phyloP scores from a whole-genome alignment of 495 filamentous ascomycete genomes.

The Entonaema liquescens region DNA sequence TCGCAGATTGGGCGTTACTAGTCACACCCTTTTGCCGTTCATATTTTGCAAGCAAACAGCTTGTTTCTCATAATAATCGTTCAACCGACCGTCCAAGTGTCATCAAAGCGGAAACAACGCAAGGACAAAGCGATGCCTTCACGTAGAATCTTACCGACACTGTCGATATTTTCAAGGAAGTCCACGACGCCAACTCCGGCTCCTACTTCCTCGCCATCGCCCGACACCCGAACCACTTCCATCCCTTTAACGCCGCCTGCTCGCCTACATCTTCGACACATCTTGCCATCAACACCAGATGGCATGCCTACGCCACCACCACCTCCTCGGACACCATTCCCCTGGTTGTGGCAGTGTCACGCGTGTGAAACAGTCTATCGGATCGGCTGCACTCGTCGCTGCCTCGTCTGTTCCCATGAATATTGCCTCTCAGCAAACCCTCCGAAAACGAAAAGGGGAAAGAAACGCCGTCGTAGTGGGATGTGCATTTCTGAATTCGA shows the following conservation, averaged over 20 bases:
- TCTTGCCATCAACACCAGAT: slow-evolving; percentile 39
- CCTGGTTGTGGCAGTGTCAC: slow-evolving; percentile 60
- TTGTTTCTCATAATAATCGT: slow-evolving; percentile 9
- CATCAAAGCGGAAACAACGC: slow-evolving; percentile 1
- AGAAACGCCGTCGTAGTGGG: slow-evolving; percentile 27
- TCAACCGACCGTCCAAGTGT: slow-evolving; percentile 14
- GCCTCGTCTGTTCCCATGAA: slow-evolving; percentile 54
- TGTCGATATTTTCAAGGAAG: slow-evolving; percentile 26
- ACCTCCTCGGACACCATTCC: slow-evolving; percentile 43
- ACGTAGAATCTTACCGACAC: slow-evolving; percentile 30
- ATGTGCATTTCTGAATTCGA: slow-evolving; percentile 52
- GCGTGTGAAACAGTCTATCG: slow-evolving; percentile 49
- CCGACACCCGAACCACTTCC: slow-evolving; percentile 1
- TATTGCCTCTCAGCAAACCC: slow-evolving; percentile 47
- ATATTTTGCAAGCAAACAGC: slow-evolving; percentile 20
- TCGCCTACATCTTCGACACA: slow-evolving; percentile 45
- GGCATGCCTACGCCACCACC: slow-evolving; percentile 40
- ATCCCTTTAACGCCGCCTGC: slow-evolving; percentile 37
- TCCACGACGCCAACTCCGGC: background rate
- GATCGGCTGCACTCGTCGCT: slow-evolving; percentile 55
- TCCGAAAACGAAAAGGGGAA: slow-evolving; percentile 18
- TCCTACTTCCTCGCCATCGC: background rate
- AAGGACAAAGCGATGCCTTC: slow-evolving; percentile 24
- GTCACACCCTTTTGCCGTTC: background rate
- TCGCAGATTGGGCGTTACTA: slow-evolving; percentile 1